A percentile compares a stretch with the other conserved stretches of the same genome.
These are phyloP conservation scores for Ceratocystis cubensis DNA, from an alignment of 2,329 filamentous ascomycete genomes.

Conservation along the genomic window DNA sequence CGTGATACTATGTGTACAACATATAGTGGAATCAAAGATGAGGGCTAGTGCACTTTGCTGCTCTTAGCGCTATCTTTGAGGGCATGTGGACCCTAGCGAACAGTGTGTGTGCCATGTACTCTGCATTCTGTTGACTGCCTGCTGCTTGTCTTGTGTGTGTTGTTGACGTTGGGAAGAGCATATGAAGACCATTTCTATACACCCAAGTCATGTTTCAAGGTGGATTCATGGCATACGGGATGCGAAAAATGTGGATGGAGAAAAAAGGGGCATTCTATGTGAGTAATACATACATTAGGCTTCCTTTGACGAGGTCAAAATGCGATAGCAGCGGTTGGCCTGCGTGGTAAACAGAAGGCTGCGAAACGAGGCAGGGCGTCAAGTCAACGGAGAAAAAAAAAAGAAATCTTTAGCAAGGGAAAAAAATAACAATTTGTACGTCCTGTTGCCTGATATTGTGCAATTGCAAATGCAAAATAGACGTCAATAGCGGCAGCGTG, in stretches of 20 bases:
- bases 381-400: background rate
- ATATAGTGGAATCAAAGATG: background rate
- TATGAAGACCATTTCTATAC: background rate
- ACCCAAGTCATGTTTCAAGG: background rate
- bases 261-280: slow-evolving; percentile 4
- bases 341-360: background rate
- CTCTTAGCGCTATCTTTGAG: background rate
- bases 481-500: slow-evolving; percentile 21
- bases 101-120: background rate
- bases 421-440: background rate
- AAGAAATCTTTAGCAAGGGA: background rate
- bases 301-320: slow-evolving; percentile 5
- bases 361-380: background rate
- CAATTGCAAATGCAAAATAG: background rate
- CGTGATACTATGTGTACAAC: background rate
- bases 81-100: background rate
- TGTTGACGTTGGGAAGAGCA: background rate
- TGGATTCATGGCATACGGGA: background rate
- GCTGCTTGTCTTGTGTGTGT: background rate
- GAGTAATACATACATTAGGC: slow-evolving; percentile 9
- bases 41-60: background rate
- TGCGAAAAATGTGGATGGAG: background rate
- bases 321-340: background rate
- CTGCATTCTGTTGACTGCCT: background rate
- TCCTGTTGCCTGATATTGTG: background rate